Percentiles rank a stretch among this genome's conserved stretches.
Evolutionary conservation across 2,329 filamentous ascomycete species (phyloP).

Genomic region (Chaetomiaceae sp.): DNA sequence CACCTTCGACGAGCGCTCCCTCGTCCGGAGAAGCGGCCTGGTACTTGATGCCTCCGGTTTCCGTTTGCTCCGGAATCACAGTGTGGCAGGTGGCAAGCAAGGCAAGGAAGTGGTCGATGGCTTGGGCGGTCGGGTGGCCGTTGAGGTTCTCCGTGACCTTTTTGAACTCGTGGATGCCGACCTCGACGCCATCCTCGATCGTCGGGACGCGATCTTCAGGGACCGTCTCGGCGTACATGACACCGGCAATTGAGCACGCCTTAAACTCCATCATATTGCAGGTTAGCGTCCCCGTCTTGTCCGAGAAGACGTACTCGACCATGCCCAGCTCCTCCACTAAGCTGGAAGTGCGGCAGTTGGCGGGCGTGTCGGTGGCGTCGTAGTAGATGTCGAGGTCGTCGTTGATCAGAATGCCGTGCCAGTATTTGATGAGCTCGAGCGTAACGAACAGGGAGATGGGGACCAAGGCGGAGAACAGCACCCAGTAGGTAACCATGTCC

Average conservation of each 20-base stretch:
- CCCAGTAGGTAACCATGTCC: conserved; percentile 98
- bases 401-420: conserved; percentile 95
- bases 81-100: conserved; percentile 90
- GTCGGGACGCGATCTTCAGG: conserved; percentile 83
- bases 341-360: conserved; percentile 92
- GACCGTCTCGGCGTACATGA: conserved; percentile 89
- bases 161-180: conserved; percentile 80
- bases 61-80: conserved; percentile 84
- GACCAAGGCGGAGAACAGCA: conserved; percentile 91
- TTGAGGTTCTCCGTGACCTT: conserved; percentile 64
- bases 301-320: conserved; percentile 97
- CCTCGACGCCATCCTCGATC: conserved; percentile 68
- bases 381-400: conserved; percentile 98
- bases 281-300: conserved; percentile 96
- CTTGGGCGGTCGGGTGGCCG: conserved; percentile 44
- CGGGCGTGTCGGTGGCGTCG: conserved; percentile 88
- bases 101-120: conserved; percentile 74
- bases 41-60: conserved; percentile 85
- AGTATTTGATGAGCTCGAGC: conserved; percentile 96
- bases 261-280: conserved; percentile 99
- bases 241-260: conserved; percentile 85
- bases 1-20: conserved; percentile 91
- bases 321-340: conserved; percentile 95
- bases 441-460: conserved; percentile 98
- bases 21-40: conserved; percentile 97